phyloP scores from a whole-genome alignment of 805 yeast genomes.

The Priceomyces melissophilus region DNA sequence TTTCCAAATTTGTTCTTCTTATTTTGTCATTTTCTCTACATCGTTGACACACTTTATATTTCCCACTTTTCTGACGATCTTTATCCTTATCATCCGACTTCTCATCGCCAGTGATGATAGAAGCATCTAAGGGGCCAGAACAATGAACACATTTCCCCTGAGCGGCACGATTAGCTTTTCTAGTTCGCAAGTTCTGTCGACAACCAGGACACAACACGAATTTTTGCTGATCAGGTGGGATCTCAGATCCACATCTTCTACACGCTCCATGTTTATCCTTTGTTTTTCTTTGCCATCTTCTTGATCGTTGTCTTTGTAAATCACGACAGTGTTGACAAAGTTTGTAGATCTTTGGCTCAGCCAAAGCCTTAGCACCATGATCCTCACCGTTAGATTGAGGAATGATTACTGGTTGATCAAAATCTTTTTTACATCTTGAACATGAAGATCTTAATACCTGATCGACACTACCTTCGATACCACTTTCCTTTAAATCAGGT shows the following conservation, averaged over 20 bases:
- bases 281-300: constrained; percentile 63
- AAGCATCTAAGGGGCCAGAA: constrained; percentile 50
- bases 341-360: constrained; percentile 45
- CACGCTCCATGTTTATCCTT: constrained; percentile 61
- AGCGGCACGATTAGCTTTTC: constrained; percentile 57
- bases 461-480: constrained; percentile 9
- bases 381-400: constrained; percentile 21
- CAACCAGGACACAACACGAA: constrained; percentile 62
- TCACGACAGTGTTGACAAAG: constrained; percentile 64
- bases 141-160: constrained; percentile 70
- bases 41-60: constrained; percentile 61
- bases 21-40: constrained; percentile 61
- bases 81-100: constrained; percentile 12
- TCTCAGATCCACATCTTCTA: constrained; percentile 57
- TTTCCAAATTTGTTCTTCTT: constrained; percentile 54
- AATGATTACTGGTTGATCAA: constrained; percentile 41
- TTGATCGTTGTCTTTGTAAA: constrained; percentile 57
- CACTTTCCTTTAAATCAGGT: neutral
- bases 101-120: constrained; percentile 30
- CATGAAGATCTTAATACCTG: constrained; percentile 40
- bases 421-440: constrained; percentile 58
- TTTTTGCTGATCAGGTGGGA: constrained; percentile 48
- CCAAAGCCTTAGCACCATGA: constrained; percentile 25
- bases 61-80: constrained; percentile 21
- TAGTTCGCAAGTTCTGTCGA: constrained; percentile 49